Percentiles rank a stretch among this genome's conserved stretches.
Conservation (phyloP, 768 basidiomycete species). For the Rhodotorula taiwanensis region DNA sequence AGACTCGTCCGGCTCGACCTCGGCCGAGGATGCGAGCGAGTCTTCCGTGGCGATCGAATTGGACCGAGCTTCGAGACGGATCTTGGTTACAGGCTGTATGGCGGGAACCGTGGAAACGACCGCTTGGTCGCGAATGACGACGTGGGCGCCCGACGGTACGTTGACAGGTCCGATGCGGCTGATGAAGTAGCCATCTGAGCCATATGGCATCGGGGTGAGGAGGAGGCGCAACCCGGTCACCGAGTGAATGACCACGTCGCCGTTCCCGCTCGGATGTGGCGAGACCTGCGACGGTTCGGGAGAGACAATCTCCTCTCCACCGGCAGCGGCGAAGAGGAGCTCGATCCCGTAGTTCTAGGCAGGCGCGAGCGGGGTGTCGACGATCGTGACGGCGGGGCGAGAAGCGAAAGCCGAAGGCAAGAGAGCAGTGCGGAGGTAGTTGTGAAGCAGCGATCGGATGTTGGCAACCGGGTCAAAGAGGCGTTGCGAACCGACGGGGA, state of each 20-base stretch:
- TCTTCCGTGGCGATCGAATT: too few relatives aligned
- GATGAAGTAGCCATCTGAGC: conserved; percentile 17
- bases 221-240: conserved; percentile 35
- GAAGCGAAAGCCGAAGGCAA: not conserved
- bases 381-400: not conserved
- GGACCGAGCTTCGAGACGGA: conserved; percentile 2
- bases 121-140: conserved; percentile 27
- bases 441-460: not conserved
- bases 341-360: conserved; percentile 34
- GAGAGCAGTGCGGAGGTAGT: not conserved
- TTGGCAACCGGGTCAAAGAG: not conserved
- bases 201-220: conserved; percentile 2
- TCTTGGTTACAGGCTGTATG: not conserved
- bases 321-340: conserved; percentile 35
- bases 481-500: not conserved
- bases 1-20: too few relatives aligned
- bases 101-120: conserved; percentile 25
- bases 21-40: too few relatives aligned
- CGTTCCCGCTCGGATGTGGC: not conserved
- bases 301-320: not conserved
- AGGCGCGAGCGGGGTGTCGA: not conserved
- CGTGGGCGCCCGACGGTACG: conserved; percentile 18
- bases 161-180: conserved; percentile 25
- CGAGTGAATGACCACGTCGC: conserved; percentile 19
- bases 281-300: conserved; percentile 12